Percentiles rank a stretch among this genome's conserved stretches.
Evolutionary conservation across 331 rosid species (phyloP).

Genomic region (Malus hybrid): DNA sequence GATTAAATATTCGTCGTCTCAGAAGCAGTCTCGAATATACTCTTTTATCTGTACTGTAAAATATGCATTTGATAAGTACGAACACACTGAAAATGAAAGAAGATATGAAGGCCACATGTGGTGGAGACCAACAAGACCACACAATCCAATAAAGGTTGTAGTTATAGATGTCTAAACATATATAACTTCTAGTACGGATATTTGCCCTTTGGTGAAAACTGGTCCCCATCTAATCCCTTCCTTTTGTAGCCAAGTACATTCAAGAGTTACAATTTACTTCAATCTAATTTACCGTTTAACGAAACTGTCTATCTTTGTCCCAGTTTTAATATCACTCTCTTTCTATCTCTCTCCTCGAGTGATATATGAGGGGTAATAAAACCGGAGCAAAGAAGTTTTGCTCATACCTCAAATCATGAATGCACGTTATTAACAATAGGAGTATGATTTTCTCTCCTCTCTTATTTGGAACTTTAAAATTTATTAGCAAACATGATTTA

Average conservation of each 20-base stretch:
- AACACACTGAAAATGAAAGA: not conserved
- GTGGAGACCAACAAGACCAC: not conserved
- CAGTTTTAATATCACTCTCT: too few relatives aligned
- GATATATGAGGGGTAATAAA: too few relatives aligned
- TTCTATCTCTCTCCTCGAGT: too few relatives aligned
- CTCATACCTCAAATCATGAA: too few relatives aligned
- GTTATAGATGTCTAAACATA: not conserved
- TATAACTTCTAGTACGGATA: not conserved
- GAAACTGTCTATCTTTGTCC: too few relatives aligned
- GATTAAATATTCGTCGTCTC: not conserved
- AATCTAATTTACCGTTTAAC: too few relatives aligned
- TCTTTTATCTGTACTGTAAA: too few relatives aligned
- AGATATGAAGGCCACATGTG: not conserved
- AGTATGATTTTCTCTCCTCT: too few relatives aligned
- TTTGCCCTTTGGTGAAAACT: not conserved
- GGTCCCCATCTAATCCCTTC: not conserved
- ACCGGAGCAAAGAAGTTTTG: too few relatives aligned
- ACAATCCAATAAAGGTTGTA: not conserved
- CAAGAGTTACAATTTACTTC: not conserved
- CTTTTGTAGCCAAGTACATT: not conserved
- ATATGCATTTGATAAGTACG: not conserved
- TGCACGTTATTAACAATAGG: too few relatives aligned
- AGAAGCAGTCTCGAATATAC: too few relatives aligned
- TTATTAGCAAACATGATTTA: not conserved
- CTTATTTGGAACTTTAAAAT: not conserved